Evolutionary conservation across 2,329 filamentous ascomycete genomes (phyloP), one percentile per base, ranked within the genome.

Genomic region (Aspergillus nomiae): DNA sequence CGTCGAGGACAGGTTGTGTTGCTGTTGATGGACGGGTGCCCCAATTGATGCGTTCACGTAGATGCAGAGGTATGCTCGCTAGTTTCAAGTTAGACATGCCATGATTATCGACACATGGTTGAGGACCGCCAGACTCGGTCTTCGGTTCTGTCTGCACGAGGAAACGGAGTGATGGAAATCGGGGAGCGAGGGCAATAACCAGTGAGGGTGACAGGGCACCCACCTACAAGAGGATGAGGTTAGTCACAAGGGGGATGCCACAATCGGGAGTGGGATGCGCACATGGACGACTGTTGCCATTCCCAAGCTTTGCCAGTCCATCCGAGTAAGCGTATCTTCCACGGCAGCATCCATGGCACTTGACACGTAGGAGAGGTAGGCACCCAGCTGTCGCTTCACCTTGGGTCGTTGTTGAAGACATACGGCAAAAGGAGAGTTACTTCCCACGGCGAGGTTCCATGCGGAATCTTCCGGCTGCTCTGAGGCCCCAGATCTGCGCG

Each of bases 1-100:
- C 77, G 58, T 78, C 70, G 14, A 58, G 14, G 24, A 60, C 56
- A 10, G 59, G 56, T 46, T 66, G 64, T 6, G 59, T 30, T 54
- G 59, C 28, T 36, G 34, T 36, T 36, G 34, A 14, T 36, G 14
- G 34, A 14, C 34, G 34, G 4, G 34, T 36, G 1, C 34, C 34
- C 34, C 34, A 36, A 36, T 12, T 36, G 12, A 36, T 36, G 12
- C 34, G 34, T 2, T 11, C 5, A 12, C 28, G 38, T 19, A n/a
- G 38, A n/a, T 43, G 38, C 38, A 43, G 38, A 9, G 38, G 19
- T 43, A 36, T 14, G 34, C 12, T 36, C 34, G 34, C 34, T 36
- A 36, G 34, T 14, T 36, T 36, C 34, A 36, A 14, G 12, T 3
- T 12, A 36, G 34, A 36, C 12, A 36, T 14, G 12, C 34, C 32